These are phyloP conservation scores for Pisolithus thermaeus DNA, from an alignment of 1,284 basidiomycete species.

Conservation along the genomic window DNA sequence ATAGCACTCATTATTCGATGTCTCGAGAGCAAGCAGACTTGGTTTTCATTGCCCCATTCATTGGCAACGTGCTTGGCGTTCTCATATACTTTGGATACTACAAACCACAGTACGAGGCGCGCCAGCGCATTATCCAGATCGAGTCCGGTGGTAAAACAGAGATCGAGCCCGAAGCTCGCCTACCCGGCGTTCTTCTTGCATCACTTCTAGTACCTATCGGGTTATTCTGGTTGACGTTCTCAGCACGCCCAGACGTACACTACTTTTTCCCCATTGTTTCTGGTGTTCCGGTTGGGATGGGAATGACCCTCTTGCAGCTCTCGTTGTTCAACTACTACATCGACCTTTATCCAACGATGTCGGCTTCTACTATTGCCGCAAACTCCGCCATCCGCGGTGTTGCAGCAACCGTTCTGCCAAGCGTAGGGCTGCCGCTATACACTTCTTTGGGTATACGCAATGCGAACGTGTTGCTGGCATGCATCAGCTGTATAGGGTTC, in stretches of 20 bases:
- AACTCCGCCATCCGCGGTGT: slow-evolving; percentile 18
- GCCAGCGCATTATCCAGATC: slow-evolving; percentile 5
- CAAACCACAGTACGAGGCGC: slow-evolving; percentile 19
- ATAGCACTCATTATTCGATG: slow-evolving; percentile 17
- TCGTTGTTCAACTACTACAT: slow-evolving; percentile 26
- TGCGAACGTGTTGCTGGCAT: slow-evolving; percentile 21
- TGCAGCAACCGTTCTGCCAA: slow-evolving; percentile 16
- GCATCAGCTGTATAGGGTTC: slow-evolving; percentile 21
- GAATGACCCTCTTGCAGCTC: slow-evolving; percentile 26
- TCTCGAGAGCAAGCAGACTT: slow-evolving; percentile 19
- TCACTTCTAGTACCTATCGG: slow-evolving; percentile 21
- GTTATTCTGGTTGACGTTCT: slow-evolving; percentile 25
- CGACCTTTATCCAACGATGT: slow-evolving; percentile 24
- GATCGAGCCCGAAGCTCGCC: slow-evolving; percentile 17
- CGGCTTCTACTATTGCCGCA: slow-evolving; percentile 24
- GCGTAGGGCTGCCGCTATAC: slow-evolving; percentile 20
- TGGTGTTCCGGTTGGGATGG: slow-evolving; percentile 23
- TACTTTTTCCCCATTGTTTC: slow-evolving; percentile 18
- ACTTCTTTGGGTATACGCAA: slow-evolving; percentile 17
- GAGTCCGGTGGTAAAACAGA: slow-evolving; percentile 12
- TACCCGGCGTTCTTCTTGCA: slow-evolving; percentile 18
- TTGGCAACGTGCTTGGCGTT: slow-evolving; percentile 23
- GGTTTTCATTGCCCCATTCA: slow-evolving; percentile 20
- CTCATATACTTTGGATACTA: slow-evolving; percentile 18
- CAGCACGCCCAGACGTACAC: slow-evolving; percentile 16